Base-by-base conservation (phyloP, 2,329 filamentous ascomycete genomes). In the Pleoardoris graminearum region DNA sequence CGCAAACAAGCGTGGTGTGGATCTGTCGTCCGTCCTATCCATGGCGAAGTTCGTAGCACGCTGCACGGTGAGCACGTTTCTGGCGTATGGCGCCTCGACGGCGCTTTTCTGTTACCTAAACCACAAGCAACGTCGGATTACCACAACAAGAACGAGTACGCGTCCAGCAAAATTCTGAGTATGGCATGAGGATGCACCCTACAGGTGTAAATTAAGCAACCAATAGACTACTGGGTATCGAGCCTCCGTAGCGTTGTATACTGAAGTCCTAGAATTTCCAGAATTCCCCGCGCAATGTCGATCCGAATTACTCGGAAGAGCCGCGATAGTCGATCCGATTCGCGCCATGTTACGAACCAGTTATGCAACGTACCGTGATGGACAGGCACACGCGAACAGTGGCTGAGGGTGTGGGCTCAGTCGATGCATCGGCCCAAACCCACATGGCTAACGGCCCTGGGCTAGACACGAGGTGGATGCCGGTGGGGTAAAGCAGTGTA, bases 361-460 rank as follows among this genome's bases (percentile, higher is more conserved):
- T 51, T 56, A 59, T 60, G 57, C 60, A 57, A 17, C 60, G 59
- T 48, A 66, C 62, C 55, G 32, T 61, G 57, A 61, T 63, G 64
- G 53, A 37, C 44, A 56, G 53, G 55, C 43, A 60, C 53, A 47
- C 45, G 32, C 32, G 35, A 21, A 32, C 32, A 49, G 42, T 22
- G 37, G 23, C 19, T 22, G 48, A 45, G n/a, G 12, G 35, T 42
- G 38, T 41, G 33, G 50, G 14, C 38, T 48, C 43, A 43, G 49
- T 50, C 43, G 53, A 33, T 48, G 54, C 61, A 58, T 47, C 53
- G 55, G 54, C 39, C 56, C 48, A 60, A 62, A 54, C 30, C 42
- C 12, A 30, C 23, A 1, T 14, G 12, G n/a, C 16, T 38, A 35
- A 19, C 17, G 27, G 17, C 7, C 27, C 41, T 32, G 27, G 29